Percentiles rank a stretch among this genome's conserved stretches.
phyloP scores from a whole-genome alignment of 108 stramenopile genomes.

The Mediolabrus comicus region DNA sequence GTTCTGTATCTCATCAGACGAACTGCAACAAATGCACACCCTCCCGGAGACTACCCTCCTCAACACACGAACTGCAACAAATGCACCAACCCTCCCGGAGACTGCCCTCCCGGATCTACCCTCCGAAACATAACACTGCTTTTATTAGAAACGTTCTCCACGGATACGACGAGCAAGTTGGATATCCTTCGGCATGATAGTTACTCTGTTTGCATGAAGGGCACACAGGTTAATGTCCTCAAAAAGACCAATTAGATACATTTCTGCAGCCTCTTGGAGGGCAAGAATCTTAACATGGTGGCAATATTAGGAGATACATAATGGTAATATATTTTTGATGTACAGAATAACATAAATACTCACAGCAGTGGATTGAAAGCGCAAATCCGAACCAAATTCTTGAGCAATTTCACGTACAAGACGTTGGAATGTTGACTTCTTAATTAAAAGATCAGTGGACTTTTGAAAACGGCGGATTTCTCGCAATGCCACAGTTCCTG shows the following conservation, averaged over 20 bases:
- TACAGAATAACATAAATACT: background rate
- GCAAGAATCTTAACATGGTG: constrained; percentile 26
- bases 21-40: too few relatives aligned
- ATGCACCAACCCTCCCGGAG: too few relatives aligned
- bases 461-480: constrained; percentile 92
- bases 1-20: too few relatives aligned
- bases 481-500: constrained; percentile 82
- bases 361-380: constrained; percentile 90
- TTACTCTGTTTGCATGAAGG: constrained; percentile 92
- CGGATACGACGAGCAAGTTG: constrained; percentile 44
- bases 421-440: constrained; percentile 90
- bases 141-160: constrained; percentile 13
- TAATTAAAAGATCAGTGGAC: constrained; percentile 70
- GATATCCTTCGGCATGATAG: constrained; percentile 90
- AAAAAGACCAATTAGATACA: constrained; percentile 84
- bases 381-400: constrained; percentile 73
- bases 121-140: too few relatives aligned
- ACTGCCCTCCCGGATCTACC: too few relatives aligned
- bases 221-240: constrained; percentile 95
- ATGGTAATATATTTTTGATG: too few relatives aligned
- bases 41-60: too few relatives aligned
- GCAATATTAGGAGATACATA: background rate
- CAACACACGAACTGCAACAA: too few relatives aligned
- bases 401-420: constrained; percentile 87
- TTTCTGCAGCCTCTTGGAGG: constrained; percentile 83